These are phyloP conservation scores for Trichophyton rubrum DNA, from an alignment of 2,329 filamentous ascomycete genomes.

Conservation along the genomic window DNA sequence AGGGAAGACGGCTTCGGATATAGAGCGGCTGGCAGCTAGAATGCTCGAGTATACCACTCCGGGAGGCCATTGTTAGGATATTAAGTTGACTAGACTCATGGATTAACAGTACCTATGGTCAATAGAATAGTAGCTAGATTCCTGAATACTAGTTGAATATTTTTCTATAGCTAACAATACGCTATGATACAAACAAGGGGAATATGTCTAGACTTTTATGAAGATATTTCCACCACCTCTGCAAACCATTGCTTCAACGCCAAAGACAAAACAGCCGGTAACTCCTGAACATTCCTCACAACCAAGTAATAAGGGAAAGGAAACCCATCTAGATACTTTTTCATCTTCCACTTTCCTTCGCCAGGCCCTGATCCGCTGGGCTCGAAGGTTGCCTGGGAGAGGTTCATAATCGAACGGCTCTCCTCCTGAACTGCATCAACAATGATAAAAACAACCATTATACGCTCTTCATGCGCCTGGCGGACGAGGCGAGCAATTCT, in stretches of 20 bases:
- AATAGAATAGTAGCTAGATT: too few relatives aligned
- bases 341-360: slow-evolving; percentile 60
- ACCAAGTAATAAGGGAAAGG: slow-evolving; percentile 96
- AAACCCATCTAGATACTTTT: slow-evolving; percentile 87
- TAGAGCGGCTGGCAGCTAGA: not conserved
- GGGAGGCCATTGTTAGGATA: not conserved
- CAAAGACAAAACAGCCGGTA: slow-evolving; percentile 76
- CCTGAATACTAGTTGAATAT: not conserved
- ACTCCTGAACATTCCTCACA: slow-evolving; percentile 78
- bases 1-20: not conserved
- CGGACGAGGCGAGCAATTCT: slow-evolving; percentile 69
- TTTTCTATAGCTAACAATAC: not conserved
- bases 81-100: not conserved
- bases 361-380: slow-evolving; percentile 48
- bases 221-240: slow-evolving; percentile 44
- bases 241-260: slow-evolving; percentile 94
- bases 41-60: not conserved
- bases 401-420: slow-evolving; percentile 57
- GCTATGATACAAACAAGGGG: not conserved
- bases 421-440: slow-evolving; percentile 53
- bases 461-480: slow-evolving; percentile 79
- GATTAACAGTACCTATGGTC: not conserved
- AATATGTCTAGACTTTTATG: slow-evolving; percentile 15
- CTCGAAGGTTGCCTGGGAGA: slow-evolving; percentile 76
- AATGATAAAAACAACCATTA: slow-evolving; percentile 97